A percentile compares a stretch with the other conserved stretches of the same genome.
Conservation (phyloP, 108 stramenopile genomes). For the Hondaea fermentalgiana region DNA sequence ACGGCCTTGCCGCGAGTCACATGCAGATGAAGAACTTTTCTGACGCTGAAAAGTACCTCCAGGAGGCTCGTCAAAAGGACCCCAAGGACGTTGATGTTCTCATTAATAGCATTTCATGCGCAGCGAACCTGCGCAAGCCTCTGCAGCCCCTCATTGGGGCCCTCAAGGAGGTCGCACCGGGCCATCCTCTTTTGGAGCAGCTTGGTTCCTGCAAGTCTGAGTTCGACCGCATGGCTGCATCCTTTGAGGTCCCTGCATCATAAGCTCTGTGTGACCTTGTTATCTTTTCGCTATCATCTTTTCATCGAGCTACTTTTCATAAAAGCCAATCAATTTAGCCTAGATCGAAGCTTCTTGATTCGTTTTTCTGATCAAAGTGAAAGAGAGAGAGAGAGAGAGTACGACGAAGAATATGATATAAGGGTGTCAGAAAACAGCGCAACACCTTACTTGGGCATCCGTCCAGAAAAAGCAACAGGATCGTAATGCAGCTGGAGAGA, state of each 20-base stretch:
- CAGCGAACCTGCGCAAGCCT: not conserved
- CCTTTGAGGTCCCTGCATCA: not conserved
- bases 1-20: slow-evolving; percentile 72
- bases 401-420: no score
- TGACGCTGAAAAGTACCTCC: slow-evolving; percentile 65
- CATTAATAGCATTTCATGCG: slow-evolving; percentile 75
- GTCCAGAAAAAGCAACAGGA: no score
- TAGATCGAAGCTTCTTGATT: no score
- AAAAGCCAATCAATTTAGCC: not conserved
- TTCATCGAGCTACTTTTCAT: not conserved
- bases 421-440: no score
- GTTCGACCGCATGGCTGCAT: not conserved
- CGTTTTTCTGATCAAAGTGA: no score
- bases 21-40: slow-evolving; percentile 75
- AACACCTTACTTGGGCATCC: no score
- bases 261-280: not conserved
- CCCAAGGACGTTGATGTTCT: slow-evolving; percentile 71
- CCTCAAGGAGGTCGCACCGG: slow-evolving; percentile 3
- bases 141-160: not conserved
- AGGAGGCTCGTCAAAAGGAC: slow-evolving; percentile 58
- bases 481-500: no score
- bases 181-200: slow-evolving; percentile 7
- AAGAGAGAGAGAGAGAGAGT: no score
- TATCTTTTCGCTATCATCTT: not conserved
- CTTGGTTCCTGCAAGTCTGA: not conserved